Evolutionary conservation across 345 rosid species (phyloP).

Genomic region (Jatropha curcas): DNA sequence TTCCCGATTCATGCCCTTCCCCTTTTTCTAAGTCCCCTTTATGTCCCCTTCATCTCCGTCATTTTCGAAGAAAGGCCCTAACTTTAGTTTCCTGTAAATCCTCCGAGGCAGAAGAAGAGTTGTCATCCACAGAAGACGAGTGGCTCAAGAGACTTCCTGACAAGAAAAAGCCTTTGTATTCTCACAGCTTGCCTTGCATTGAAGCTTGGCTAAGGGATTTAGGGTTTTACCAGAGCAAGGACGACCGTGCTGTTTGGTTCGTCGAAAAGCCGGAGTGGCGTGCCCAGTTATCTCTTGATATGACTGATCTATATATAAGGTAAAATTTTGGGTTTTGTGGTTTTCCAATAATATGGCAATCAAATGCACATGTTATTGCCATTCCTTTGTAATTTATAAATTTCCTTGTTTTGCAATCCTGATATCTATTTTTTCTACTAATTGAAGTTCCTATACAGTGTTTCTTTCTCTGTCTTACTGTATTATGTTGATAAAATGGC

Average conservation of each 20-base stretch:
- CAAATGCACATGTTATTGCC: neutral
- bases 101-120: conserved; percentile 57
- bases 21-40: conserved; percentile 23
- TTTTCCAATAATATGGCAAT: neutral
- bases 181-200: conserved; percentile 91
- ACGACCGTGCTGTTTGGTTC: conserved; percentile 76
- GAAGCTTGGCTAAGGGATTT: conserved; percentile 78
- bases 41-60: conserved; percentile 5
- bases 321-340: conserved; percentile 18
- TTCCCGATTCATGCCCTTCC: conserved; percentile 20
- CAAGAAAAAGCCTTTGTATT: conserved; percentile 76
- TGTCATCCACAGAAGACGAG: conserved; percentile 58
- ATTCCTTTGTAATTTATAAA: neutral
- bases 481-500: no score
- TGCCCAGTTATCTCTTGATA: conserved; percentile 81
- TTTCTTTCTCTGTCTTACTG: no score
- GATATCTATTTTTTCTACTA: neutral
- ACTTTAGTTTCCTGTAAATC: conserved; percentile 47
- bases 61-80: conserved; percentile 24
- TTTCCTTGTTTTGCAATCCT: neutral
- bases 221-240: conserved; percentile 76
- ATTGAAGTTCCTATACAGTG: no score
- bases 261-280: conserved; percentile 84
- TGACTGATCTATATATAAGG: conserved; percentile 86
- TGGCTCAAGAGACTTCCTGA: conserved; percentile 83